These are phyloP conservation scores for Mangifera indica DNA, from an alignment of 345 rosid species.

Conservation along the genomic window DNA sequence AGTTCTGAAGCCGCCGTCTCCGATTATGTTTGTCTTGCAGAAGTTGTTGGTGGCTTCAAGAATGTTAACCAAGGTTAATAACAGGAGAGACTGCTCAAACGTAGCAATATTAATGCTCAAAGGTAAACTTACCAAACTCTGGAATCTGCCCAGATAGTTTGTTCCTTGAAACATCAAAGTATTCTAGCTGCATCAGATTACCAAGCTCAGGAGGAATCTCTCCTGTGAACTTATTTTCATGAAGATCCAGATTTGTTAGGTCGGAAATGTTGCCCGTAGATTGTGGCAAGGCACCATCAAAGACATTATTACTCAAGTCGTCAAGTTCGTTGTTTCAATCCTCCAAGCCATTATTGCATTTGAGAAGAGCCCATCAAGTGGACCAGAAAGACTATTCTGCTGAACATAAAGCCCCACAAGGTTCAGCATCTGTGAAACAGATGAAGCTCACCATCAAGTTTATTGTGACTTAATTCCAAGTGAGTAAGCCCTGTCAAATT, in stretches of 20 bases:
- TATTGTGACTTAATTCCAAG: constrained; percentile 73
- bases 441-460: constrained; percentile 63
- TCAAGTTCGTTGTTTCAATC: constrained; percentile 57
- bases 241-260: constrained; percentile 64
- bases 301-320: constrained; percentile 63
- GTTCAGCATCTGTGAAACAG: constrained; percentile 51
- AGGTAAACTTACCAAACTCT: too few relatives aligned
- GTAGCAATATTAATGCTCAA: constrained; percentile 80
- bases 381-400: constrained; percentile 60
- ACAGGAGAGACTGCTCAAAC: constrained; percentile 83
- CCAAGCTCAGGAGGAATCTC: constrained; percentile 60
- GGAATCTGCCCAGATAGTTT: constrained; percentile 65
- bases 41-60: constrained; percentile 80
- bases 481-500: constrained; percentile 68
- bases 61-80: constrained; percentile 63
- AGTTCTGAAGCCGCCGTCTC: constrained; percentile 96
- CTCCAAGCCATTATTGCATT: constrained; percentile 52
- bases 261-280: constrained; percentile 67
- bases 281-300: constrained; percentile 51
- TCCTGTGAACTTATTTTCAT: constrained; percentile 55
- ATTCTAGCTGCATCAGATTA: constrained; percentile 60
- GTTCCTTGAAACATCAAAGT: constrained; percentile 63
- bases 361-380: constrained; percentile 38
- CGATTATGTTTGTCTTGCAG: constrained; percentile 80
- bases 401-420: constrained; percentile 77